Evolutionary conservation across 495 filamentous ascomycete species (phyloP).

Genomic region (Penicillium coprophilum): DNA sequence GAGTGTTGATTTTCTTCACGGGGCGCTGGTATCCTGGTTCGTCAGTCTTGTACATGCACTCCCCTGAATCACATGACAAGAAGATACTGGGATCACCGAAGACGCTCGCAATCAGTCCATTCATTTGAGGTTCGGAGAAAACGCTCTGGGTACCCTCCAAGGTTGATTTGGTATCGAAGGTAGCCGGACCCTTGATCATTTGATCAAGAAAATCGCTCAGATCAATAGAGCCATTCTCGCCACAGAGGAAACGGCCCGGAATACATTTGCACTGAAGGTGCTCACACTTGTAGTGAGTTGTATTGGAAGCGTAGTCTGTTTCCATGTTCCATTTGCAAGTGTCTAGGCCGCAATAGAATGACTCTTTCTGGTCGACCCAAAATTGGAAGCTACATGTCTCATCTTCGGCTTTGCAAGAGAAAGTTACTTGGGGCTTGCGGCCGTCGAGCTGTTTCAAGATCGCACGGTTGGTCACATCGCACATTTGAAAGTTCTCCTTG

Average conservation of each 20-base stretch:
- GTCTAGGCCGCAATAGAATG: constrained; percentile 90
- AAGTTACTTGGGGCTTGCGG: constrained; percentile 87
- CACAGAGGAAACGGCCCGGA: constrained; percentile 88
- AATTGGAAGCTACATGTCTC: constrained; percentile 92
- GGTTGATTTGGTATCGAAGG: constrained; percentile 69
- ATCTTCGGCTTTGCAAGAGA: constrained; percentile 75
- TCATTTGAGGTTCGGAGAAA: constrained; percentile 89
- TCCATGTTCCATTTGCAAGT: constrained; percentile 72
- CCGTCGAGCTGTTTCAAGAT: constrained; percentile 84
- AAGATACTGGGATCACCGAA: constrained; percentile 91
- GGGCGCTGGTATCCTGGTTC: constrained; percentile 87
- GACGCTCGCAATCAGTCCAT: constrained; percentile 77
- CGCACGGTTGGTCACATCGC: constrained; percentile 92
- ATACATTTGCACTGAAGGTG: constrained; percentile 85
- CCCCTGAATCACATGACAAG: constrained; percentile 78
- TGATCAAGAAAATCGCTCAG: constrained; percentile 82
- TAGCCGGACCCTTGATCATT: constrained; percentile 80
- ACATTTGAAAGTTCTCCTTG: constrained; percentile 95
- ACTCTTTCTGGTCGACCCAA: constrained; percentile 91
- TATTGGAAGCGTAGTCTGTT: constrained; percentile 69
- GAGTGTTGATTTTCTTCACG: constrained; percentile 94
- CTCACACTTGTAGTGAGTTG: constrained; percentile 79
- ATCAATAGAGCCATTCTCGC: constrained; percentile 85
- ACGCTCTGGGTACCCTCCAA: constrained; percentile 60
- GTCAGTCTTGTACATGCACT: constrained; percentile 89